These are phyloP conservation scores for Aphanomyces stellatus DNA, from an alignment of 352 stramenopile species.

Conservation along the genomic window DNA sequence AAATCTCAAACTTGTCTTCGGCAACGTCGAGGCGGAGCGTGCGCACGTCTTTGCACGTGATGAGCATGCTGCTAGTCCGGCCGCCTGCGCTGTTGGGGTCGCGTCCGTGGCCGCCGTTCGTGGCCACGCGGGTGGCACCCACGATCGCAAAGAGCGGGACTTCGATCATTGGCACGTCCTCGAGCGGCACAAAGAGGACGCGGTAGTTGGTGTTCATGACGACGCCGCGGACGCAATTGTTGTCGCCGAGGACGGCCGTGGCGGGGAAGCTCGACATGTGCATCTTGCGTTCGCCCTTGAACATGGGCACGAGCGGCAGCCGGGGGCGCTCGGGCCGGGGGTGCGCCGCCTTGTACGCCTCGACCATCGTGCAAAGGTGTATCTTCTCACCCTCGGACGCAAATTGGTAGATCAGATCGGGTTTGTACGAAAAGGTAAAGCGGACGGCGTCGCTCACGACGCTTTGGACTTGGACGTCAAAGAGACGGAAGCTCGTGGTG, in stretches of 20 bases:
- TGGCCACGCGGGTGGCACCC: conserved; percentile 19
- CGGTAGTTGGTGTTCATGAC: conserved; percentile 70
- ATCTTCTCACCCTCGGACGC: conserved; percentile 55
- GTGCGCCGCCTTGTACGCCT: conserved; percentile 33
- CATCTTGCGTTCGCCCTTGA: conserved; percentile 24
- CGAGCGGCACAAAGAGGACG: conserved; percentile 58
- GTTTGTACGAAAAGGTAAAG: conserved; percentile 46
- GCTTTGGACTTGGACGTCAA: conserved; percentile 34
- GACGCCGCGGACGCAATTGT: conserved; percentile 30
- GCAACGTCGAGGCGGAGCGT: conserved; percentile 59
- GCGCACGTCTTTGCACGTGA: conserved; percentile 76
- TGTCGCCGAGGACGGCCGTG: conserved; percentile 22
- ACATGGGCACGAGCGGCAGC: conserved; percentile 5
- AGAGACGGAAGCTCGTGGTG: conserved; percentile 70
- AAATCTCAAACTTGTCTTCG: conserved; percentile 39
- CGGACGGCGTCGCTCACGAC: conserved; percentile 32
- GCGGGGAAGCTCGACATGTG: conserved; percentile 17
- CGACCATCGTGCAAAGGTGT: conserved; percentile 53
- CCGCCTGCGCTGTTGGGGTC: no score
- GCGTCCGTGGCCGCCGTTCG: neutral
- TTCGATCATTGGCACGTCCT: conserved; percentile 47
- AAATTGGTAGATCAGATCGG: conserved; percentile 62
- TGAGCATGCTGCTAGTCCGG: conserved; percentile 24
- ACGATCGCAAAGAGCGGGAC: conserved; percentile 70
- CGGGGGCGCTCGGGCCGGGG: neutral